Percentiles rank a stretch among this genome's conserved stretches.
Conservation (phyloP, 2,329 filamentous ascomycete species). For the Geosmithia morbida region DNA sequence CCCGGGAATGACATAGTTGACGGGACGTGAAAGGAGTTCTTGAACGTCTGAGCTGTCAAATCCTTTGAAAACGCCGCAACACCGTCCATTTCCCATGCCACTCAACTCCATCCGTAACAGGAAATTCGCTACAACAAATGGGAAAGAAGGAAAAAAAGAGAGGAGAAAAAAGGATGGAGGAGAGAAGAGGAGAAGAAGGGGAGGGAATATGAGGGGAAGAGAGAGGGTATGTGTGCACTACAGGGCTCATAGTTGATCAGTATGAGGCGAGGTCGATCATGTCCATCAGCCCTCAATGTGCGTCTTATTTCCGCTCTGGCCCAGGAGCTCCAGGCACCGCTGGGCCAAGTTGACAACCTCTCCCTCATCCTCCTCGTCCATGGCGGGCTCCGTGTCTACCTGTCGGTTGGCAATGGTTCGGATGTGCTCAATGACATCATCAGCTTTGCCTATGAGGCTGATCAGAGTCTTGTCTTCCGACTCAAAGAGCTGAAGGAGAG, state of each 20-base stretch:
- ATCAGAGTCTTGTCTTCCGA: slow-evolving; percentile 88
- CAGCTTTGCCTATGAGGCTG: slow-evolving; percentile 73
- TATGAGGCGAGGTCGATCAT: slow-evolving; percentile 1
- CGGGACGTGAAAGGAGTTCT: neutral
- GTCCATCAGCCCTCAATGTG: slow-evolving; percentile 60
- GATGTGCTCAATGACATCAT: slow-evolving; percentile 86
- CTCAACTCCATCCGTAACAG: slow-evolving; percentile 1
- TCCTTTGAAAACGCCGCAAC: slow-evolving; percentile 1
- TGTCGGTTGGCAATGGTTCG: slow-evolving; percentile 81
- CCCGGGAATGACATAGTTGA: neutral
- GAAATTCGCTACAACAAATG: neutral
- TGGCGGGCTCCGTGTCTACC: slow-evolving; percentile 74
- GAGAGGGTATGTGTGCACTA: neutral
- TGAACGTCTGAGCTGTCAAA: neutral
- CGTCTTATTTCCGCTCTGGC: slow-evolving; percentile 59
- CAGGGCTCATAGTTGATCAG: no score
- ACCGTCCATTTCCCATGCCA: neutral
- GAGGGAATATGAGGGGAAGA: neutral
- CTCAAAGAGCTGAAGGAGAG: slow-evolving; percentile 84
- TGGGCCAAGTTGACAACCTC: slow-evolving; percentile 88
- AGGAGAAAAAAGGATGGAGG: neutral
- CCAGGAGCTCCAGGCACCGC: slow-evolving; percentile 75
- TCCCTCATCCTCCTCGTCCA: slow-evolving; percentile 78
- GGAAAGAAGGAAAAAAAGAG: neutral
- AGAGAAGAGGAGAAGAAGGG: neutral